Conservation (phyloP, 768 basidiomycete species). For the Auricularia cornea region DNA sequence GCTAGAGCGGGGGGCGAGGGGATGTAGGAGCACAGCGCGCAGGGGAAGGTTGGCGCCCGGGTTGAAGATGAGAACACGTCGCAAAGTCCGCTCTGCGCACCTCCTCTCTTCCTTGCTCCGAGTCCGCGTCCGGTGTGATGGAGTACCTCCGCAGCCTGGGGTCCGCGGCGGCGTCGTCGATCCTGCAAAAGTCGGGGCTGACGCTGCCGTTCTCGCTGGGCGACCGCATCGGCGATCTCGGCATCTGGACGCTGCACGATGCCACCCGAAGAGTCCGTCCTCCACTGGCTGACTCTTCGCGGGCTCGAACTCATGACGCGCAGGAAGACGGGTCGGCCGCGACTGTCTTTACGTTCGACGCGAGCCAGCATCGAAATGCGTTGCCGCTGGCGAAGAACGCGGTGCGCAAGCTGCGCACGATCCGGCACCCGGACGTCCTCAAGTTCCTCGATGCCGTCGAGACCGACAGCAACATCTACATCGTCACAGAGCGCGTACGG, state of each 20-base stretch:
- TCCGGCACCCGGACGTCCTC: slow-evolving; percentile 91
- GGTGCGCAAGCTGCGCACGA: slow-evolving; percentile 79
- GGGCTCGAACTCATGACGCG: not conserved
- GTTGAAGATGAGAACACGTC: no score
- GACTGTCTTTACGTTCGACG: slow-evolving; percentile 90
- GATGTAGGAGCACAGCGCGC: no score
- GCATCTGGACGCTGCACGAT: slow-evolving; percentile 83
- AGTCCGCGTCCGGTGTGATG: slow-evolving; percentile 49
- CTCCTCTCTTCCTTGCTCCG: not conserved
- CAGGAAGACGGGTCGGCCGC: slow-evolving; percentile 84
- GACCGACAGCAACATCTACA: slow-evolving; percentile 76
- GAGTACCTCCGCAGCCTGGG: slow-evolving; percentile 77
- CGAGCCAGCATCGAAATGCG: slow-evolving; percentile 45
- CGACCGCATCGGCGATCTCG: slow-evolving; percentile 55
- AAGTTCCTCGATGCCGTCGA: slow-evolving; percentile 93
- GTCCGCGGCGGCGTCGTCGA: slow-evolving; percentile 76
- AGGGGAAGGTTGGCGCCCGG: no score
- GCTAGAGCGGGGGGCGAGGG: no score
- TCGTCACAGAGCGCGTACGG: slow-evolving; percentile 90
- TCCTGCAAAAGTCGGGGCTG: slow-evolving; percentile 88
- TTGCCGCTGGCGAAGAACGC: slow-evolving; percentile 82
- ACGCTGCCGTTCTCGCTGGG: slow-evolving; percentile 84
- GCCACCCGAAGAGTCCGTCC: slow-evolving; percentile 69
- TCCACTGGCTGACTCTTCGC: slow-evolving; percentile 11
- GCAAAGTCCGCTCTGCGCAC: no score